Evolutionary conservation across 768 basidiomycete genomes (phyloP), one percentile per base, ranked within the genome.

Genomic region (Naganishia vaughanmartiniae): DNA sequence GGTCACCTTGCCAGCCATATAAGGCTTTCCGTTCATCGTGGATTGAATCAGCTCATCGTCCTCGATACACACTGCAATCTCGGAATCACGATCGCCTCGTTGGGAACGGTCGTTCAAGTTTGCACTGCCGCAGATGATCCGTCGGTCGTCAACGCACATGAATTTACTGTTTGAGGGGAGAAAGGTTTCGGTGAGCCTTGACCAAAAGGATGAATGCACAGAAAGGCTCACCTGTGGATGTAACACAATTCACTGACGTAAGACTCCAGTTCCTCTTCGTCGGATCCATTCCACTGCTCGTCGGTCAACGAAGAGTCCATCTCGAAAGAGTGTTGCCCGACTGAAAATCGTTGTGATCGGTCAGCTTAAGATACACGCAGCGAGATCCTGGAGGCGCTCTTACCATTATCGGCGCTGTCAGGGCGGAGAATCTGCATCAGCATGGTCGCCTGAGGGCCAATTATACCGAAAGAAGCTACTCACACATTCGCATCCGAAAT

Each of bases 121-220:
- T 19, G 95, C 93, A 51, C 91, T 93, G 39, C 95, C 94, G 85
- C 93, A 90, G 73, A 98, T 92, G 54, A 96, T 93, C 42, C 89
- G 85, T 36, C 87, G 85, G 77, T 97, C 94, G 76, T 96, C 94
- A 42, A 96, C 91, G 66, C 95, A 91, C 93, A 96, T 95, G 30
- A 95, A 79, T 72, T 83, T 80, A 65, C 75, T 77, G 73, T 79
- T 15, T 78, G 57, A 82, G 80, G 73, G 77, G 80, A 69, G 72
- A 73, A 26, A 36, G 34, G 33, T 21, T 11, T 36, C 17, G 9
- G 21, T 24, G 19, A 42, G 34, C 73, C 69, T 77, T 76, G 57
- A 89, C 81, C 81, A 17, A 5, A 39, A 33, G n/a, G 34, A 4
- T 15, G 5, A 9, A 4, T 39, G 42, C 39, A 54, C 91, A 89